Evolutionary conservation across 495 filamentous ascomycete species (phyloP).

Genomic region (Cudoniella acicularis): DNA sequence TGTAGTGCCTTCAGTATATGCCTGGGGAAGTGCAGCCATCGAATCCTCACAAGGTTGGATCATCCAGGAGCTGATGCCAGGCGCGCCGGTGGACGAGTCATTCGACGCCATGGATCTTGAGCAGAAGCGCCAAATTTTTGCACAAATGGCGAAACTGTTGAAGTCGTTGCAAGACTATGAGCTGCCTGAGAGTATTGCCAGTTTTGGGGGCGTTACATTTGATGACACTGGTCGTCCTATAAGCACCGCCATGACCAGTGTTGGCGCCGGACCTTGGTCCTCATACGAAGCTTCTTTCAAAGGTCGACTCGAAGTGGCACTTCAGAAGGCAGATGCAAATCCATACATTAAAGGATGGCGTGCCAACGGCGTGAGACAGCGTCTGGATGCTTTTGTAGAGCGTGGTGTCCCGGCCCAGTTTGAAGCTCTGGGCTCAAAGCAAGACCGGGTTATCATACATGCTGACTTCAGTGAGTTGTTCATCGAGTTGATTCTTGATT

Average conservation of each 20-base stretch:
- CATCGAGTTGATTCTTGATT: background rate
- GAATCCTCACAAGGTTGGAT: conserved; percentile 26
- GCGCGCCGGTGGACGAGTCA: conserved; percentile 14
- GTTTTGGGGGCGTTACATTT: conserved; percentile 29
- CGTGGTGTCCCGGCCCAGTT: conserved; percentile 27
- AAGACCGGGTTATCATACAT: conserved; percentile 24
- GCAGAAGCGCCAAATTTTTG: conserved; percentile 21
- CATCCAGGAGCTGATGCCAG: conserved; percentile 28
- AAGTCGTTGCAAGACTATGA: conserved; percentile 27
- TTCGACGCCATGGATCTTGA: conserved; percentile 18
- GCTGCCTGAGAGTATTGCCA: conserved; percentile 27
- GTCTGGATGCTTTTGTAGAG: conserved; percentile 27
- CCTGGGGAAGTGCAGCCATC: conserved; percentile 24
- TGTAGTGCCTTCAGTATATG: conserved; percentile 28
- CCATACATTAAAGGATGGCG: conserved; percentile 27
- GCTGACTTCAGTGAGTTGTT: conserved; percentile 26
- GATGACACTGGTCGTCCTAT: conserved; percentile 24
- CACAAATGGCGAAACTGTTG: conserved; percentile 25
- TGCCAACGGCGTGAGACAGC: conserved; percentile 25
- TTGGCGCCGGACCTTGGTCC: conserved; percentile 25
- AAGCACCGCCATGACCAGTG: conserved; percentile 27
- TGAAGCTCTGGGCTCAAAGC: conserved; percentile 20
- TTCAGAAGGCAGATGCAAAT: conserved; percentile 24
- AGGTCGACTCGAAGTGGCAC: conserved; percentile 23
- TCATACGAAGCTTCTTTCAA: conserved; percentile 24